phyloP scores from a whole-genome alignment of 441 rosid species.

The Sinapis alba region DNA sequence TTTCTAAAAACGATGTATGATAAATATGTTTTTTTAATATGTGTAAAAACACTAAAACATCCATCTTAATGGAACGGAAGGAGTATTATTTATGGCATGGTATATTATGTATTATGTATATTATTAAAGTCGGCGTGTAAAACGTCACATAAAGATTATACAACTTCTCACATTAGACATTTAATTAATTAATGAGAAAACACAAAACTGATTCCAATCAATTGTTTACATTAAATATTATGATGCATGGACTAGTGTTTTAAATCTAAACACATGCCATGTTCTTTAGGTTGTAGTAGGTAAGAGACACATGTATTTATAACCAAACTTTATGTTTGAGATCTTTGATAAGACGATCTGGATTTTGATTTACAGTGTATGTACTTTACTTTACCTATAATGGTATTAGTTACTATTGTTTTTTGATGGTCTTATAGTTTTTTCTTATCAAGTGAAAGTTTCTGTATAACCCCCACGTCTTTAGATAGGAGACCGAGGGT shows the following conservation, averaged over 20 bases:
- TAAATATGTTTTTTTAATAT: too few species aligned
- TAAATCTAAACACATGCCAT: constrained; percentile 38
- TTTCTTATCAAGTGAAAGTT: constrained; percentile 9
- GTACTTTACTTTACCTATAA: constrained; percentile 2
- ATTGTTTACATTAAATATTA: constrained; percentile 18
- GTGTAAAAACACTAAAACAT: too few species aligned
- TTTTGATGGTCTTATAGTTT: constrained; percentile 6
- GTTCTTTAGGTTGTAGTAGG: constrained; percentile 30
- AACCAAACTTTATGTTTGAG: constrained; percentile 26
- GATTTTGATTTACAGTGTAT: background rate
- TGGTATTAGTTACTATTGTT: background rate
- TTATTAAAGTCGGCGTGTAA: constrained; percentile 29
- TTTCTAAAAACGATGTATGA: too few species aligned
- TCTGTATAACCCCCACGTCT: constrained; percentile 26
- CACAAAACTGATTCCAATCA: constrained; percentile 14
- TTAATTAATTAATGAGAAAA: background rate
- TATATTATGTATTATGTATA: background rate
- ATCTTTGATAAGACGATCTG: constrained; percentile 25
- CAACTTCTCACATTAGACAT: constrained; percentile 22
- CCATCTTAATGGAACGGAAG: too few species aligned
- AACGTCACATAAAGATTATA: constrained; percentile 31
- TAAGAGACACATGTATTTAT: constrained; percentile 19
- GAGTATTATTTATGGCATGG: constrained; percentile 1
- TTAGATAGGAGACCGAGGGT: constrained; percentile 32
- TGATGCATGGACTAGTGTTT: constrained; percentile 26